These are phyloP conservation scores for Calvatia gigantea DNA, from an alignment of 768 basidiomycete species.

Conservation along the genomic window DNA sequence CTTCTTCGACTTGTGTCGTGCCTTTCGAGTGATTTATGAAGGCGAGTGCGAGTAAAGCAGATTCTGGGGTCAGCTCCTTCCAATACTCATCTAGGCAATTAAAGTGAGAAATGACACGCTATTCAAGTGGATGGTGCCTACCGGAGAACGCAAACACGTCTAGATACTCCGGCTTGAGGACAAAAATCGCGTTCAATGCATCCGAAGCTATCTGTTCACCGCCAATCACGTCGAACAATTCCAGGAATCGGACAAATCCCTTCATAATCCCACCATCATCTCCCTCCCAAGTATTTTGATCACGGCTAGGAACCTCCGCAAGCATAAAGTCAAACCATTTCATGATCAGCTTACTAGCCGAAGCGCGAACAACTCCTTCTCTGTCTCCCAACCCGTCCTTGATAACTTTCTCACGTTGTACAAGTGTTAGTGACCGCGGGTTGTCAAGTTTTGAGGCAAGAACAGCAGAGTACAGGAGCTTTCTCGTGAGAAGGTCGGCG, in stretches of 20 bases:
- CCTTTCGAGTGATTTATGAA: constrained; percentile 79
- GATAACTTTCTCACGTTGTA: constrained; percentile 83
- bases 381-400: constrained; percentile 88
- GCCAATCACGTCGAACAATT: constrained; percentile 61
- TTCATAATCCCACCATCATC: constrained; percentile 48
- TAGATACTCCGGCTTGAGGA: constrained; percentile 64
- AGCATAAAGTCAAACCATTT: constrained; percentile 75
- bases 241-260: constrained; percentile 40
- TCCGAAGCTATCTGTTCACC: constrained; percentile 78
- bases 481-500: constrained; percentile 75
- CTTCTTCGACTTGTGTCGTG: constrained; percentile 60
- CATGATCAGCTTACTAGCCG: constrained; percentile 73
- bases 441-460: constrained; percentile 56
- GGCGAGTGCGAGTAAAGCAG: constrained; percentile 77
- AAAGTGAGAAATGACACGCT: neutral
- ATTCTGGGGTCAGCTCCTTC: constrained; percentile 71
- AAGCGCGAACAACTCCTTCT: constrained; percentile 77
- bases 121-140: constrained; percentile 28
- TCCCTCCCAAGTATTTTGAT: constrained; percentile 30
- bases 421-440: constrained; percentile 68
- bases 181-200: constrained; percentile 74
- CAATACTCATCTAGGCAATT: constrained; percentile 70
- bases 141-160: constrained; percentile 75
- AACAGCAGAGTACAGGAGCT: constrained; percentile 68
- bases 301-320: constrained; percentile 31